phyloP scores from a whole-genome alignment of 257 asterid genomes.

The Galeopsis tetrahit region DNA sequence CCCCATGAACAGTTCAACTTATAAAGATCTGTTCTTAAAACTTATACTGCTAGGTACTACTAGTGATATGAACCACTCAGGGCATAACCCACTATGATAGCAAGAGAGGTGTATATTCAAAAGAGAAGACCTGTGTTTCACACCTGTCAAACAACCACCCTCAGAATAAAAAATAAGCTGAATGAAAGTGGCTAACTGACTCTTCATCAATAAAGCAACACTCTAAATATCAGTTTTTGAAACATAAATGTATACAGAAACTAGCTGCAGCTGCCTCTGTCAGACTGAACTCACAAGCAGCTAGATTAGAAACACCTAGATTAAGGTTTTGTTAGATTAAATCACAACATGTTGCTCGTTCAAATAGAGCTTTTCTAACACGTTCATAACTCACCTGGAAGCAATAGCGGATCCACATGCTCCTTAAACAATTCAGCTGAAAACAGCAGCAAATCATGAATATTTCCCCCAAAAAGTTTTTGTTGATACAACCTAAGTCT shows the following conservation, averaged over 20 bases:
- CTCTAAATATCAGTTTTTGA: constrained; percentile 24
- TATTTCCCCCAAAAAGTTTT: neutral
- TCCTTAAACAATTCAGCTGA: constrained; percentile 73
- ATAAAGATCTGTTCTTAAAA: neutral
- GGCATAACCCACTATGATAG: constrained; percentile 9
- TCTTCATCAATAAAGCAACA: constrained; percentile 28
- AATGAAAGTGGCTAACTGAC: constrained; percentile 1
- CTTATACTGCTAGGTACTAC: neutral
- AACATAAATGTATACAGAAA: constrained; percentile 16
- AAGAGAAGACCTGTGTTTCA: constrained; percentile 10
- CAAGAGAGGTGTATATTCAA: constrained; percentile 14
- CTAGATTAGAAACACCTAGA: too few relatives aligned
- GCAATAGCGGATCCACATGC: constrained; percentile 47
- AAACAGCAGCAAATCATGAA: constrained; percentile 37
- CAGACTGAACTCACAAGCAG: too few relatives aligned
- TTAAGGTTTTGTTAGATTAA: too few relatives aligned
- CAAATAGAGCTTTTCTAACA: constrained; percentile 13
- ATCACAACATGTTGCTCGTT: too few relatives aligned
- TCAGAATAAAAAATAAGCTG: neutral
- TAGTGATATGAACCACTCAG: neutral
- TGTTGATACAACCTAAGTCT: constrained; percentile 11
- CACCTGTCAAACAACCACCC: constrained; percentile 22
- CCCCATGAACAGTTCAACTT: neutral
- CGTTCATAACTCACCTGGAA: constrained; percentile 64
- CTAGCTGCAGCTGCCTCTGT: neutral